These are phyloP conservation scores for Acorus calamus DNA, from an alignment of 106 monocot genomes.

Conservation along the genomic window DNA sequence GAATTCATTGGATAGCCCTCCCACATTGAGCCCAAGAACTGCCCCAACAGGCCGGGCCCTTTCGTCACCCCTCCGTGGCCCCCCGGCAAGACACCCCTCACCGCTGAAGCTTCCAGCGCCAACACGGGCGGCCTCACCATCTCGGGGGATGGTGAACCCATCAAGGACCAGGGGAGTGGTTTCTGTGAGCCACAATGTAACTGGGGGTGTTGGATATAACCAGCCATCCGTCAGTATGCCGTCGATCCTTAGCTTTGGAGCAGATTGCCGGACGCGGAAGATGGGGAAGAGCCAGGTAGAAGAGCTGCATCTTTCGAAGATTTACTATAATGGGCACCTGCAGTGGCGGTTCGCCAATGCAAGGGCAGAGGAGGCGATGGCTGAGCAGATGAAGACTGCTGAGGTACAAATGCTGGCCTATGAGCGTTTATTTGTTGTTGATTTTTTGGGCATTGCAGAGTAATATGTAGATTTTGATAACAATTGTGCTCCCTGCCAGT, in stretches of 20 bases:
- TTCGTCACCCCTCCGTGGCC: slow-evolving; percentile 27
- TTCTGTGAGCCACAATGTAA: not conserved
- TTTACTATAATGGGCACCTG: slow-evolving; percentile 56
- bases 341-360: slow-evolving; percentile 77
- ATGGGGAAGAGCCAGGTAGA: slow-evolving; percentile 67
- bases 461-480: no score
- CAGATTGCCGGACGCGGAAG: slow-evolving; percentile 62
- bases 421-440: no score
- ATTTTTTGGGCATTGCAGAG: no score
- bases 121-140: slow-evolving; percentile 18
- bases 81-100: slow-evolving; percentile 23
- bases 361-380: slow-evolving; percentile 22
- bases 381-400: slow-evolving; percentile 20
- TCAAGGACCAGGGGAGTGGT: slow-evolving; percentile 17
- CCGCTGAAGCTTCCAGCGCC: slow-evolving; percentile 17
- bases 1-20: slow-evolving; percentile 25
- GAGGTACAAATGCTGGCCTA: slow-evolving; percentile 28
- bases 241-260: slow-evolving; percentile 69
- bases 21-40: no score
- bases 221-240: slow-evolving; percentile 17
- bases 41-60: slow-evolving; percentile 16
- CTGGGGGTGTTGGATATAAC: not conserved
- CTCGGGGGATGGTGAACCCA: slow-evolving; percentile 48
- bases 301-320: slow-evolving; percentile 56
- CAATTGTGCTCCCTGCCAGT: no score